Percentiles rank a stretch among this genome's conserved stretches.
Evolutionary conservation across 148 eudicot species (phyloP).

Genomic region (Chenopodium album): DNA sequence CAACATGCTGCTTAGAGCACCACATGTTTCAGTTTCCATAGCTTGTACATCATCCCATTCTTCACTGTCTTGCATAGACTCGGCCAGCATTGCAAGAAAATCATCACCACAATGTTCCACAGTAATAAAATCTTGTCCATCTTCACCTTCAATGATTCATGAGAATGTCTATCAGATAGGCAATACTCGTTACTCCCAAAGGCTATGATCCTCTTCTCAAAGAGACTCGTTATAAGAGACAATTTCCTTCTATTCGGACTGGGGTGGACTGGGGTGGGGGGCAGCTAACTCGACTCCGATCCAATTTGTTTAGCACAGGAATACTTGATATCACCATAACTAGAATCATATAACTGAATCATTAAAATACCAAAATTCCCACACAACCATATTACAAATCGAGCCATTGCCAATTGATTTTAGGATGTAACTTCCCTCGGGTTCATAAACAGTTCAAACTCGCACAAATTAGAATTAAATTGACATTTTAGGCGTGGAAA

Average conservation of each 20-base stretch:
- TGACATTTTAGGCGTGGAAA: neutral
- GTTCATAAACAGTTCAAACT: neutral
- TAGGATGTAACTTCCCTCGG: no score
- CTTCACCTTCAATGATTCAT: constrained; percentile 62
- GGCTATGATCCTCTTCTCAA: neutral
- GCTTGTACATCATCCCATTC: constrained; percentile 97
- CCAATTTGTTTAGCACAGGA: neutral
- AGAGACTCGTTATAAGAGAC: neutral
- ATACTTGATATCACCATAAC: neutral
- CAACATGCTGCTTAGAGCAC: constrained; percentile 61
- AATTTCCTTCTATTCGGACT: neutral
- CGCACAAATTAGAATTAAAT: neutral
- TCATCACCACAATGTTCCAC: constrained; percentile 98
- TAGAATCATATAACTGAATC: neutral
- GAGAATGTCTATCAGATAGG: neutral
- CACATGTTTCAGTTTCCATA: constrained; percentile 87
- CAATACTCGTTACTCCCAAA: neutral
- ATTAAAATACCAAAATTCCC: no score
- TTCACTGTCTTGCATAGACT: constrained; percentile 72
- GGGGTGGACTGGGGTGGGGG: neutral
- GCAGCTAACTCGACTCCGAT: neutral
- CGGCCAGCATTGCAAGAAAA: constrained; percentile 81
- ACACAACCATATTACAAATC: no score
- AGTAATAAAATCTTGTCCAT: constrained; percentile 79
- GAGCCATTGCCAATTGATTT: neutral